Conservation (phyloP, 2,329 filamentous ascomycete species). For the Stemphylium beticola region DNA sequence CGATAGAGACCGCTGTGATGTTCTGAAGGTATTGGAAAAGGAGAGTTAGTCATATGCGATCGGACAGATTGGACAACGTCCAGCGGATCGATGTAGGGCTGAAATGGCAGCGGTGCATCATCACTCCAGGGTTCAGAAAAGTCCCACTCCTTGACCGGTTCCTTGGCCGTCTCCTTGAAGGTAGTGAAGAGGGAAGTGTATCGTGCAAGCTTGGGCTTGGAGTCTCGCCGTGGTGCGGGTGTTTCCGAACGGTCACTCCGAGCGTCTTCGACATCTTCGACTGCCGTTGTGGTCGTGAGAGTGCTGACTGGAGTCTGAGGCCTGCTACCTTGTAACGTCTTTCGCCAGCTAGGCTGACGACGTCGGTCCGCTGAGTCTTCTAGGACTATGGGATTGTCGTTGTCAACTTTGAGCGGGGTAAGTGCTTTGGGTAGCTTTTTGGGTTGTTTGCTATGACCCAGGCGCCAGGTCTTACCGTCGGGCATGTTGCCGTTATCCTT, state of each 20-base stretch:
- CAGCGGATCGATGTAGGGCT: constrained; percentile 33
- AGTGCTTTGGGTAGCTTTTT: constrained; percentile 26
- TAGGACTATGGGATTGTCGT: constrained; percentile 6
- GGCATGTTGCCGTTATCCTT: constrained; percentile 19
- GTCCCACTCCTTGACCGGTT: constrained; percentile 23
- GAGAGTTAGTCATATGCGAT: constrained; percentile 32
- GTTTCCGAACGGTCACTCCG: constrained; percentile 39
- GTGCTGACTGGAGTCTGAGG: constrained; percentile 27
- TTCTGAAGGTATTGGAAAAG: constrained; percentile 32
- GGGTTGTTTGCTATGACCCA: constrained; percentile 23
- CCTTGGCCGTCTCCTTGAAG: constrained; percentile 18
- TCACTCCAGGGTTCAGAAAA: constrained; percentile 40
- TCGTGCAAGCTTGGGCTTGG: constrained; percentile 50
- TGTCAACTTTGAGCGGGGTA: constrained; percentile 9
- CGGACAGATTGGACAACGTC: constrained; percentile 33
- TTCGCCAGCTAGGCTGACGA: constrained; percentile 30
- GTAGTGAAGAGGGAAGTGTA: constrained; percentile 48
- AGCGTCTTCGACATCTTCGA: constrained; percentile 34
- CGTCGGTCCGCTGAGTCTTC: constrained; percentile 27
- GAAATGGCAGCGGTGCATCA: constrained; percentile 16
- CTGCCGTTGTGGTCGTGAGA: constrained; percentile 19
- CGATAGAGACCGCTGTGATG: constrained; percentile 49
- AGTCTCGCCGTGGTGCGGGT: constrained; percentile 37
- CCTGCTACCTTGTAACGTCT: constrained; percentile 29
- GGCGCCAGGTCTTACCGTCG: constrained; percentile 33